Base-by-base conservation (phyloP, 805 yeast species). In the Yarrowia porcina region DNA sequence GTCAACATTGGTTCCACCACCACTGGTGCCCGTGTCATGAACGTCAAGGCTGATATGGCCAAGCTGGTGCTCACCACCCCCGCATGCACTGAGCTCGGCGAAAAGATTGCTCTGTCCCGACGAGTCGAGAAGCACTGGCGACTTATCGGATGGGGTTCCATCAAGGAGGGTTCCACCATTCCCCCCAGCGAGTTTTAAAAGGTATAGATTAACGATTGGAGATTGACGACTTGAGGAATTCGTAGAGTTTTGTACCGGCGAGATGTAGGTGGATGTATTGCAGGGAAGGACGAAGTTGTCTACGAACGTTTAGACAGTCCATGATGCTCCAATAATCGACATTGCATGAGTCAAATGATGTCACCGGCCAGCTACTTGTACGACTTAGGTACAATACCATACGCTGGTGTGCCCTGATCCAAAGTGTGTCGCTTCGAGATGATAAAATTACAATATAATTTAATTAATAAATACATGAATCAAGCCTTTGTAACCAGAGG, bases 51-150 rank as follows among this genome's bases (percentile, higher is more conserved):
- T 66, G 99, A 94, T 83, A 90, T 96, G 97, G 99, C 99, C 49
- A 90, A 97, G 83, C 83, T 94, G 73, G 91, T 90, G 74, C 83
- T 94, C 74, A 93, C 98, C 52, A 87, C 97, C 52, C 99, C 99
- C 63, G 99, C 98, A 54, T 94, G 99, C 86, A 93, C 99, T 38
- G 97, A 93, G 81, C 83, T 93, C 59, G 90, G 96, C 69, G 99
- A 94, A 81, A 93, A 94, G 87, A 93, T 94, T 76, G 99, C 99
- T 39, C 81, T 94, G 73, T 91, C 97, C 47, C 89, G 99, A 83
- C 92, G 99, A 84, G 94, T 94, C 71, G 99, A 94, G 76, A 93
- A 93, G 85, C 99, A 94, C 78, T 94, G 97, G 97, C 94, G 99
- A 83, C 83, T 94, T 76, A 94, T 94, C 79, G 99, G 99, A 72